Conservation (phyloP, 306 rosid species). For the Cucurbita pepo region DNA sequence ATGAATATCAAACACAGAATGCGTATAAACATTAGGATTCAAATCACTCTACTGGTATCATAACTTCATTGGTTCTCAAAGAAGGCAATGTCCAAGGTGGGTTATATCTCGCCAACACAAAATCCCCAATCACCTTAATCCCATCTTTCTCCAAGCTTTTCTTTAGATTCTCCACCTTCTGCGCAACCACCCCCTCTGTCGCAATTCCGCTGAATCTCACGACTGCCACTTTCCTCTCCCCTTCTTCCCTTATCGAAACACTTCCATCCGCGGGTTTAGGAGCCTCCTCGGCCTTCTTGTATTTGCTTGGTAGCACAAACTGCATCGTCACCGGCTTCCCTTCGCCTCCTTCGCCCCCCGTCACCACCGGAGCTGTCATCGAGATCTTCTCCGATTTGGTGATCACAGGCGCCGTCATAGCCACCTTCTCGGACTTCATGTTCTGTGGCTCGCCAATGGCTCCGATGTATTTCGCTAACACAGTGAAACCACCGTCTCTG, state of each 20-base stretch:
- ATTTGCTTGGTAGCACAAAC: conserved; percentile 47
- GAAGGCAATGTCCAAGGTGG: conserved; percentile 73
- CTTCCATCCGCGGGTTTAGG: conserved; percentile 74
- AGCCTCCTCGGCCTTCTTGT: conserved; percentile 54
- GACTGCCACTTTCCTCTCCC: conserved; percentile 59
- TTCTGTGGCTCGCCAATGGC: conserved; percentile 63
- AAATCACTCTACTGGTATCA: conserved; percentile 57
- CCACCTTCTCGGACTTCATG: conserved; percentile 55
- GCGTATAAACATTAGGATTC: background rate
- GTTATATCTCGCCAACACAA: conserved; percentile 64
- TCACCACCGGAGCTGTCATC: conserved; percentile 75
- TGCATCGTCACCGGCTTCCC: conserved; percentile 54
- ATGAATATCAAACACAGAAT: background rate
- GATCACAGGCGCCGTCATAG: conserved; percentile 74
- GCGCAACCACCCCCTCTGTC: conserved; percentile 38
- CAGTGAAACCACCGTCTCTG: conserved; percentile 66
- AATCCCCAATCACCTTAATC: conserved; percentile 46
- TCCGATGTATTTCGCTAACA: conserved; percentile 73
- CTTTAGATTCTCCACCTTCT: conserved; percentile 50
- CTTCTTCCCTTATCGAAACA: conserved; percentile 61
- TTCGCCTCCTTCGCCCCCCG: conserved; percentile 11
- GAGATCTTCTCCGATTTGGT: conserved; percentile 52
- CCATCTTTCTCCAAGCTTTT: conserved; percentile 65
- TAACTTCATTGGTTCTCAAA: conserved; percentile 66
- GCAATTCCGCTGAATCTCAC: conserved; percentile 59